Percentiles rank a stretch among this genome's conserved stretches.
phyloP scores from a whole-genome alignment of 495 filamentous ascomycete genomes.

The Aspergillus carlsbadensis region DNA sequence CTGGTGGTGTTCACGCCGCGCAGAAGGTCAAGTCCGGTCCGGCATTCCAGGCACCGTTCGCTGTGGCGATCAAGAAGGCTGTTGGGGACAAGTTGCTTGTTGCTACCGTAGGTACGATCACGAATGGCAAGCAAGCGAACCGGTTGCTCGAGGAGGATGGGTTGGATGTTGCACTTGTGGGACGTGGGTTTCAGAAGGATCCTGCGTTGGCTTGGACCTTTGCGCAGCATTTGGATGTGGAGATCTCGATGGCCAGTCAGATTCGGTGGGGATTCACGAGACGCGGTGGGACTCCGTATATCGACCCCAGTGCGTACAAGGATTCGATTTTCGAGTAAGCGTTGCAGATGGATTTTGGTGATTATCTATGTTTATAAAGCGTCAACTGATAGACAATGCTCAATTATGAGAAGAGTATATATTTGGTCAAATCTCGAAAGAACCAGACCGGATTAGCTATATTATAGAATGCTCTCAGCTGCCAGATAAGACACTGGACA shows the following conservation, averaged over 20 bases:
- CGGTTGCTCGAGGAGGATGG: conserved; percentile 54
- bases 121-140: conserved; percentile 57
- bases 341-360: not conserved
- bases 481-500: too few species aligned
- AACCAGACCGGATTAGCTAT: too few species aligned
- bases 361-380: too few species aligned
- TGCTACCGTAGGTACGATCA: conserved; percentile 64
- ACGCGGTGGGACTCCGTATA: conserved; percentile 18
- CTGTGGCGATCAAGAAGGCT: conserved; percentile 60
- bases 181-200: conserved; percentile 68
- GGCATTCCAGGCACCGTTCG: conserved; percentile 67
- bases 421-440: too few species aligned
- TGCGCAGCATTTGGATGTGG: conserved; percentile 60
- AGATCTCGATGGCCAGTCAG: conserved; percentile 61
- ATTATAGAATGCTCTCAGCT: too few species aligned
- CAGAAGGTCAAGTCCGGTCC: conserved; percentile 59
- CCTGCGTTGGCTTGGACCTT: conserved; percentile 60
- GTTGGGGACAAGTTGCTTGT: conserved; percentile 61
- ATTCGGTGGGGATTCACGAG: conserved; percentile 54
- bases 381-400: too few species aligned
- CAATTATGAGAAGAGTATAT: too few species aligned
- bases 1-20: conserved; percentile 56
- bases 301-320: conserved; percentile 19
- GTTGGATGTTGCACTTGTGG: conserved; percentile 61
- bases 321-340: conserved; percentile 17